phyloP scores from a whole-genome alignment of 345 rosid genomes.

The Moricandia arvensis region DNA sequence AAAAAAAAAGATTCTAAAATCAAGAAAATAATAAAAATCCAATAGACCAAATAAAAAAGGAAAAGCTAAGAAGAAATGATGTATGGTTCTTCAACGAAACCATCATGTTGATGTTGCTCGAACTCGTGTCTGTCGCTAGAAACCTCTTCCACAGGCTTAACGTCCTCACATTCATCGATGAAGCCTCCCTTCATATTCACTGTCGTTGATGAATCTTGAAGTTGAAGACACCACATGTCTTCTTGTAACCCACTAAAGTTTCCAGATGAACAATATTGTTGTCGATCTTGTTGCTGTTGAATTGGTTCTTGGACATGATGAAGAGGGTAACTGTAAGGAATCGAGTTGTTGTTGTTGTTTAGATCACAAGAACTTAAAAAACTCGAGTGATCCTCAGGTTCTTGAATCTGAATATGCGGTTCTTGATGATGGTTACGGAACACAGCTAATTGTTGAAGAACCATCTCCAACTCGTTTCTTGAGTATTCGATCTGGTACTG shows the following conservation, averaged over 20 bases:
- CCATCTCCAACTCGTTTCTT: conserved; percentile 72
- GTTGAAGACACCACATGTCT: conserved; percentile 43
- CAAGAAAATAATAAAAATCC: background rate
- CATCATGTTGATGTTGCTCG: conserved; percentile 37
- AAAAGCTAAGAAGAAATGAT: conserved; percentile 53
- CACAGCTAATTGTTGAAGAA: conserved; percentile 71
- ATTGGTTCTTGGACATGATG: conserved; percentile 35
- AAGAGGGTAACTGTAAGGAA: conserved; percentile 33
- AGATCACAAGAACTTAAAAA: conserved; percentile 38
- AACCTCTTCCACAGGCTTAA: conserved; percentile 33
- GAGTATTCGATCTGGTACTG: conserved; percentile 65
- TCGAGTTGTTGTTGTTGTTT: conserved; percentile 28
- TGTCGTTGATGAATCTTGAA: conserved; percentile 39
- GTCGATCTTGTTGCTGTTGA: conserved; percentile 24
- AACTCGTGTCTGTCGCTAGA: conserved; percentile 45
- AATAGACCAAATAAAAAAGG: background rate
- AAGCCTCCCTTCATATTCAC: conserved; percentile 37
- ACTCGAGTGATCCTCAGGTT: conserved; percentile 30
- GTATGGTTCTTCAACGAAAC: conserved; percentile 46
- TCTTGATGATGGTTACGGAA: conserved; percentile 43
- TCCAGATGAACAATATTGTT: conserved; percentile 32
- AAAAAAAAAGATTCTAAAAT: conserved; percentile 8
- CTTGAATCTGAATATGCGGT: conserved; percentile 41
- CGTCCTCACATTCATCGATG: conserved; percentile 35
- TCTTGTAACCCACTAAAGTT: conserved; percentile 38